Evolutionary conservation across 768 basidiomycete genomes (phyloP).

Genomic region (Phallus indusiatus): DNA sequence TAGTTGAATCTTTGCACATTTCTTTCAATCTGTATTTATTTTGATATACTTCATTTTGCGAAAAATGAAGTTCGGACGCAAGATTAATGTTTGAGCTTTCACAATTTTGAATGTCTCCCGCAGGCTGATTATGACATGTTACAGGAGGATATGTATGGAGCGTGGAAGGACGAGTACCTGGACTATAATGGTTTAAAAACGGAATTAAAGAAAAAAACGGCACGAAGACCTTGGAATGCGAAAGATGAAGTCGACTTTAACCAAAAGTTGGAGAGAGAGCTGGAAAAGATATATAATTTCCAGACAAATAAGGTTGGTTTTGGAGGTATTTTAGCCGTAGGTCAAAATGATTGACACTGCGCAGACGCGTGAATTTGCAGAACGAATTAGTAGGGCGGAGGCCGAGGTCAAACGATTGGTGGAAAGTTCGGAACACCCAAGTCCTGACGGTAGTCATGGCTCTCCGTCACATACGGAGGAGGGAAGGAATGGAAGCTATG

Average conservation of each 20-base stretch:
- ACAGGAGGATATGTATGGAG: conserved; percentile 76
- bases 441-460: conserved; percentile 12
- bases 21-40: neutral
- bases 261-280: conserved; percentile 66
- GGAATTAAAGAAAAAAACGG: conserved; percentile 68
- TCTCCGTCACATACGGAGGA: conserved; percentile 21
- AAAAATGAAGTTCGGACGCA: conserved; percentile 73
- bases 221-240: conserved; percentile 55
- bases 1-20: neutral
- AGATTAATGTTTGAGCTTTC: conserved; percentile 47
- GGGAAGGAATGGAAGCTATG: conserved; percentile 59
- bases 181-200: conserved; percentile 86
- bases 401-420: conserved; percentile 74
- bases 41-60: neutral
- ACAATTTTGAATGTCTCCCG: neutral
- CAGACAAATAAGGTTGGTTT: conserved; percentile 71
- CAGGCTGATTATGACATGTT: neutral
- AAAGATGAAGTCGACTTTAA: conserved; percentile 80
- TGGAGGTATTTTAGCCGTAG: neutral
- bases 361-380: conserved; percentile 74
- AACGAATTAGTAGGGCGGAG: conserved; percentile 76
- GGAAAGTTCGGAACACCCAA: conserved; percentile 8
- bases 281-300: conserved; percentile 92
- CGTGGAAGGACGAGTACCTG: conserved; percentile 87
- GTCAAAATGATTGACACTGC: neutral